These are phyloP conservation scores for Solanum tacnaense DNA, from an alignment of 257 asterid species.

Conservation along the genomic window DNA sequence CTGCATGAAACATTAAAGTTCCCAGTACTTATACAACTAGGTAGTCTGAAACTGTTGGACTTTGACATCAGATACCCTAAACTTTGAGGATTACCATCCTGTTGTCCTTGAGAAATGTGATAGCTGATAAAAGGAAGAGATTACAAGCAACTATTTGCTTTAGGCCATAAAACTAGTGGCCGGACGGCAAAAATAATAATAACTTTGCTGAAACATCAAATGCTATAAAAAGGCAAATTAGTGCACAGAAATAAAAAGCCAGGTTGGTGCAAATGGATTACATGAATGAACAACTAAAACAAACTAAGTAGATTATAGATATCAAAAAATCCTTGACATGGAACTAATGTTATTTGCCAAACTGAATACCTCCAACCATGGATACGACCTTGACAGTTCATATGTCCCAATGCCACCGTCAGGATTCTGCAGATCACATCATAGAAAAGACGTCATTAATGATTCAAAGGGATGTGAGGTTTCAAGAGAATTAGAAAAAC, in stretches of 20 bases:
- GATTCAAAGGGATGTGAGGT: background rate
- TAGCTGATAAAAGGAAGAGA: no score
- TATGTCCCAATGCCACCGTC: conserved; percentile 88
- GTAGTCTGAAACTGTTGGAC: background rate
- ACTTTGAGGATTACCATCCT: background rate
- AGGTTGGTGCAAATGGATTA: background rate
- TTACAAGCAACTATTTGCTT: background rate
- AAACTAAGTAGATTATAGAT: background rate
- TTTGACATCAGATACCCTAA: background rate
- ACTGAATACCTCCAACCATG: conserved; percentile 80
- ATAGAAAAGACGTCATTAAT: background rate
- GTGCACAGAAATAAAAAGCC: background rate
- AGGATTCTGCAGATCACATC: conserved; percentile 39
- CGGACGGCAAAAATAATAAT: background rate
- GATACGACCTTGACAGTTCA: conserved; percentile 90
- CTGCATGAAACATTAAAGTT: background rate
- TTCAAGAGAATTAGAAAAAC: background rate
- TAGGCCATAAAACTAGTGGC: background rate
- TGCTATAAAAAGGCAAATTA: background rate
- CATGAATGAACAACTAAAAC: background rate
- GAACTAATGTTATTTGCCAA: background rate
- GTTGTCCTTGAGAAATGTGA: background rate
- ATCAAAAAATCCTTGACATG: background rate
- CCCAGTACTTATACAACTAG: background rate
- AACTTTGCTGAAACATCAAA: background rate